Conservation (phyloP, 495 filamentous ascomycete species). For the Trypethelium eluteriae region DNA sequence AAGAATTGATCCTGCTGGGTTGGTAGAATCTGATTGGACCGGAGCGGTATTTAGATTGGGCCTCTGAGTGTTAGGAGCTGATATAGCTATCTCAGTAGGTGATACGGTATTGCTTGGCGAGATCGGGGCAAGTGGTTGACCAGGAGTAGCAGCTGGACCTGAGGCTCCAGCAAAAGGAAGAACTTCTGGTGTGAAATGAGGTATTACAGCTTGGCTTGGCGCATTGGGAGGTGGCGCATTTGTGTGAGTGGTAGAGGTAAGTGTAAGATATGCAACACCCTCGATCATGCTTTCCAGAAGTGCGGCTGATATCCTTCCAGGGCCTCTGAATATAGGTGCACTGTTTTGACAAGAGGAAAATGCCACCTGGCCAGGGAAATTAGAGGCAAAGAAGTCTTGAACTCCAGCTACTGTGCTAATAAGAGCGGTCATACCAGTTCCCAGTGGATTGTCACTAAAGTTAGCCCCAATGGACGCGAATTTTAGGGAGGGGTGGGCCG, state of each 20-base stretch:
- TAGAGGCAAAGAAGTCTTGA: neutral
- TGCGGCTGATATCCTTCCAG: no score
- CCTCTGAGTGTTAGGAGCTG: neutral
- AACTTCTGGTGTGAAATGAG: neutral
- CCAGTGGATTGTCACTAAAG: neutral
- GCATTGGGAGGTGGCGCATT: neutral
- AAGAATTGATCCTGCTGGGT: neutral
- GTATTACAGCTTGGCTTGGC: neutral
- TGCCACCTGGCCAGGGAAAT: neutral
- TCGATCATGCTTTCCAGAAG: neutral
- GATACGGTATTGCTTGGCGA: neutral
- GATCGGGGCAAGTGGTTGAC: neutral
- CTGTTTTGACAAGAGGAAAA: neutral
- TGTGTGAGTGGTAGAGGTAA: neutral
- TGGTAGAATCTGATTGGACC: no score
- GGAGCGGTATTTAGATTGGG: neutral
- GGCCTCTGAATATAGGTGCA: neutral
- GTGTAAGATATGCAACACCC: constrained; percentile 2
- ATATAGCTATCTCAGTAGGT: neutral
- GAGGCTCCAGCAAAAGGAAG: neutral
- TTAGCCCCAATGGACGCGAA: neutral
- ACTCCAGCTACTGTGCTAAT: neutral
- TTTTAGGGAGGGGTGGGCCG: neutral
- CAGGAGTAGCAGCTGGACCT: neutral
- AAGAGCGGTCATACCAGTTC: neutral